Evolutionary conservation across 1,284 basidiomycete species (phyloP).

Genomic region (Peniophora sp.): DNA sequence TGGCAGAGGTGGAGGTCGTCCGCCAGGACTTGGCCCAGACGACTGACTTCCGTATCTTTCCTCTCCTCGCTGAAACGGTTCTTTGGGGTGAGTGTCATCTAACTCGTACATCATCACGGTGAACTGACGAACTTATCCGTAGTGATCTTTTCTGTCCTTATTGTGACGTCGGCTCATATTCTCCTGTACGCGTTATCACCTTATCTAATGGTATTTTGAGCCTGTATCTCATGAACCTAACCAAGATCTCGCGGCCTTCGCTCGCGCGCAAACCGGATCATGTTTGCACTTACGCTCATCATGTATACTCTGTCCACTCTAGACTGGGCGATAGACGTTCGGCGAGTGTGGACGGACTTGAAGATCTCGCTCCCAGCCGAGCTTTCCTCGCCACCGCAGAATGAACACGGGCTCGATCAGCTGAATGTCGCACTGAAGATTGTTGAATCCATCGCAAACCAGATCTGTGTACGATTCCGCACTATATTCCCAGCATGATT

Average conservation of each 20-base stretch:
- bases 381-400: neutral
- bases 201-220: neutral
- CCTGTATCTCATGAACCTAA: too few species aligned
- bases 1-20: neutral
- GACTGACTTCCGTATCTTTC: neutral
- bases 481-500: too few species aligned
- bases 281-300: neutral
- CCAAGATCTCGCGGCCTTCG: neutral
- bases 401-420: too few species aligned
- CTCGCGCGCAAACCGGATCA: neutral
- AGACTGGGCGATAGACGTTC: neutral
- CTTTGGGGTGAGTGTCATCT: neutral
- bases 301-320: neutral
- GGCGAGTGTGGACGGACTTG: neutral
- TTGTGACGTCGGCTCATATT: neutral
- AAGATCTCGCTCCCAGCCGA: neutral
- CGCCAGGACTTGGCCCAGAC: neutral
- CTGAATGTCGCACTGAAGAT: too few species aligned
- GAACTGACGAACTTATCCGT: neutral
- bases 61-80: neutral
- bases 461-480: neutral
- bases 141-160: neutral
- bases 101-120: too few species aligned
- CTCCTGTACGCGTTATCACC: neutral
- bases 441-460: neutral